Evolutionary conservation across 2,329 filamentous ascomycete species (phyloP).

Genomic region (Dothidotthia symphoricarpi): DNA sequence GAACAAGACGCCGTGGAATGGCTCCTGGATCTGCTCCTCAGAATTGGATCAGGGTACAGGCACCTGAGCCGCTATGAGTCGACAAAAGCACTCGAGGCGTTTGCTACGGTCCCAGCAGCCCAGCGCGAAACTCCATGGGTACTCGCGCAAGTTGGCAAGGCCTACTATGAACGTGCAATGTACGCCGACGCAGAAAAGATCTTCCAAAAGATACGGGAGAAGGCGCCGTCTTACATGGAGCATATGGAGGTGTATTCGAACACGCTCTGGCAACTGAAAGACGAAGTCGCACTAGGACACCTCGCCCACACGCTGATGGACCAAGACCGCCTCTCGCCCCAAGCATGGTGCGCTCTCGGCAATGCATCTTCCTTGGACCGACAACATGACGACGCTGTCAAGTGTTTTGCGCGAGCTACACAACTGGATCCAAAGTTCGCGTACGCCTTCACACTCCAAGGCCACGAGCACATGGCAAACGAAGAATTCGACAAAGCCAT

Average conservation of each 20-base stretch:
- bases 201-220: constrained; percentile 74
- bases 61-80: constrained; percentile 77
- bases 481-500: constrained; percentile 97
- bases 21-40: constrained; percentile 77
- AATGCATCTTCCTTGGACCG: constrained; percentile 91
- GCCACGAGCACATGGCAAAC: constrained; percentile 91
- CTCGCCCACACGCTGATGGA: constrained; percentile 89
- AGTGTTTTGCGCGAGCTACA: constrained; percentile 91
- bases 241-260: constrained; percentile 99
- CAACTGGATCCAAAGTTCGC: constrained; percentile 88
- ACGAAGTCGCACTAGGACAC: constrained; percentile 87
- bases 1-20: constrained; percentile 74
- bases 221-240: constrained; percentile 78
- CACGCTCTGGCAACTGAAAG: constrained; percentile 96
- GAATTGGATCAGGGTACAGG: constrained; percentile 77
- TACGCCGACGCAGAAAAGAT: constrained; percentile 85
- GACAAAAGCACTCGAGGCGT: constrained; percentile 71
- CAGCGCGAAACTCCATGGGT: constrained; percentile 95
- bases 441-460: constrained; percentile 93
- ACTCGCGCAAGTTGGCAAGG: constrained; percentile 82
- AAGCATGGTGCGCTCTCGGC: constrained; percentile 93
- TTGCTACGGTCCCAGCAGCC: constrained; percentile 65
- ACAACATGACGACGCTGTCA: constrained; percentile 91
- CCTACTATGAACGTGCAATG: constrained; percentile 84
- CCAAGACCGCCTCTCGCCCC: constrained; percentile 80